Conservation (phyloP, 2,329 filamentous ascomycete genomes). For the Emmonsiellopsis sp. region DNA sequence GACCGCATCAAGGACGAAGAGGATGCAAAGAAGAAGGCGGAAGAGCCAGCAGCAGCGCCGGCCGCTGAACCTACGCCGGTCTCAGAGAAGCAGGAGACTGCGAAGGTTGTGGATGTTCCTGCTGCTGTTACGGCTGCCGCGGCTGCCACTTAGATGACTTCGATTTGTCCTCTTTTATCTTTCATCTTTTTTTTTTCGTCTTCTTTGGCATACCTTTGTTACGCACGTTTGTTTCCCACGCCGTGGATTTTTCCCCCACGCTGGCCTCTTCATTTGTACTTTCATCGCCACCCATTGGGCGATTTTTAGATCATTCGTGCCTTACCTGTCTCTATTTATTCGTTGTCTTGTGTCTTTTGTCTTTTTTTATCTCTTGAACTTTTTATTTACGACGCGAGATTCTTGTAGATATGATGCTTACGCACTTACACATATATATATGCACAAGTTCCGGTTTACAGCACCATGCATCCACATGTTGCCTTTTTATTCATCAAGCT, state of each 20-base stretch:
- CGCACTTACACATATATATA: too few species aligned
- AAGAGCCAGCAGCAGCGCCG: background rate
- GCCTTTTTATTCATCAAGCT: too few species aligned
- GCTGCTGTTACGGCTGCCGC: background rate
- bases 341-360: background rate
- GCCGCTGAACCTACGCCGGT: background rate
- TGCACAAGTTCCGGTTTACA: too few species aligned
- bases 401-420: background rate
- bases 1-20: constrained; percentile 49
- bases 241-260: background rate
- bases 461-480: too few species aligned
- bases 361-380: background rate
- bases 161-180: background rate
- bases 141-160: background rate
- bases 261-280: too few species aligned
- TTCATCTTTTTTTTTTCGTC: background rate
- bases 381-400: background rate
- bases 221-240: background rate
- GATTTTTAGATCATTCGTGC: too few species aligned
- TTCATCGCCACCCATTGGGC: too few species aligned
- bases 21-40: constrained; percentile 1
- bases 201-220: background rate
- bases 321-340: too few species aligned
- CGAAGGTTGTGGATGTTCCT: background rate
- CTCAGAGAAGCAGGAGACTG: background rate